Conservation (phyloP, 2,329 filamentous ascomycete genomes). For the Rhinocladiella similis region DNA sequence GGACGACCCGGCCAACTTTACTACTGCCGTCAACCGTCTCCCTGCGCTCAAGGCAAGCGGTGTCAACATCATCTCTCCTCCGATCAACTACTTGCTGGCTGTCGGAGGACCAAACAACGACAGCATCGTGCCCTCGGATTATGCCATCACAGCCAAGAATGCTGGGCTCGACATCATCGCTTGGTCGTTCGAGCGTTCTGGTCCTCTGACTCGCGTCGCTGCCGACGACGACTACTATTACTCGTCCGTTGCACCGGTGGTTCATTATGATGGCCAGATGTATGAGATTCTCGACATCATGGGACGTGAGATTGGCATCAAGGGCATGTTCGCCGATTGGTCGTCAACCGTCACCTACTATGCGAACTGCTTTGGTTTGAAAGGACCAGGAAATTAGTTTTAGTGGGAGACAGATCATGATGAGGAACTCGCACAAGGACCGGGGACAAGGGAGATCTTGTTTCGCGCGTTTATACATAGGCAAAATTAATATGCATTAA, state of each 20-base stretch:
- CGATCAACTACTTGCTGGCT: constrained; percentile 62
- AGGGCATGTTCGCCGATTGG: constrained; percentile 69
- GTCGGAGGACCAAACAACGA: constrained; percentile 48
- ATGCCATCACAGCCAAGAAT: constrained; percentile 61
- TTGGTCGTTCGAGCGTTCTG: constrained; percentile 69
- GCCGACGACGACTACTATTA: constrained; percentile 54
- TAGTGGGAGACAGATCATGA: background rate
- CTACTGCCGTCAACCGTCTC: constrained; percentile 58
- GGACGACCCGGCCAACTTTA: constrained; percentile 53
- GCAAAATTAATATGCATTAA: background rate
- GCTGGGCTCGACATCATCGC: constrained; percentile 65
- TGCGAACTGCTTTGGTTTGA: constrained; percentile 64
- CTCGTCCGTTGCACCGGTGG: constrained; percentile 52
- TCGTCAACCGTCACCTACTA: constrained; percentile 68
- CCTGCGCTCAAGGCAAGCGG: constrained; percentile 57
- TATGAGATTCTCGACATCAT: constrained; percentile 67
- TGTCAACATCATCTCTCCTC: constrained; percentile 63
- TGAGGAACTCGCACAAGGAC: background rate
- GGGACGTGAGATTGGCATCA: constrained; percentile 59
- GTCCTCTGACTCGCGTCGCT: constrained; percentile 55
- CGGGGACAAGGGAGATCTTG: background rate
- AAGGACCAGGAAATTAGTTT: constrained; percentile 15
- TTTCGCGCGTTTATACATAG: background rate
- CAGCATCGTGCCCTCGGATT: constrained; percentile 61
- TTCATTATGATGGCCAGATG: constrained; percentile 65